Evolutionary conservation across 257 asterid genomes (phyloP).

Genomic region (Asclepias syriaca): DNA sequence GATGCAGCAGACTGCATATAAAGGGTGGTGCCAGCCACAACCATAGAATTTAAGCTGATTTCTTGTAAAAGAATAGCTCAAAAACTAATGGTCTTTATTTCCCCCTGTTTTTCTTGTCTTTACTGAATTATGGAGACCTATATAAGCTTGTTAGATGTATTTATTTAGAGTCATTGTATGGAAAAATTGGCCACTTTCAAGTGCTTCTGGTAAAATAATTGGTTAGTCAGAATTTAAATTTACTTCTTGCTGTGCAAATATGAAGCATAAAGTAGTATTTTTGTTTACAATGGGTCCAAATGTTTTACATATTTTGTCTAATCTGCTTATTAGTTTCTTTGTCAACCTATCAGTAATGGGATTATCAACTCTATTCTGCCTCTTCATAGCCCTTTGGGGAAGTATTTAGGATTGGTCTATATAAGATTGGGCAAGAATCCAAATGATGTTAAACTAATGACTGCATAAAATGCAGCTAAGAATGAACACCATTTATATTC

Average conservation of each 20-base stretch:
- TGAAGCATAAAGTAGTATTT: not conserved
- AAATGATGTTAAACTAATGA: not conserved
- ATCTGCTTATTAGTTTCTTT: not conserved
- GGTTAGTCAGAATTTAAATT: not conserved
- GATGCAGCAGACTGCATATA: too few species aligned
- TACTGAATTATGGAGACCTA: not conserved
- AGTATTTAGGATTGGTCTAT: not conserved
- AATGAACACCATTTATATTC: not conserved
- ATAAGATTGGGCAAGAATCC: not conserved
- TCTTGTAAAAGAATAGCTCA: not conserved
- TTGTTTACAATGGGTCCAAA: not conserved
- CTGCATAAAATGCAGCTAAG: not conserved
- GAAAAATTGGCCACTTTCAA: not conserved
- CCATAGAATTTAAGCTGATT: slow-evolving; percentile 1
- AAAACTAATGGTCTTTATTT: not conserved
- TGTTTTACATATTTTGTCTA: not conserved
- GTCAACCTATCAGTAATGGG: not conserved
- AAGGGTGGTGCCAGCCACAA: not conserved
- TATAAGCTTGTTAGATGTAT: not conserved
- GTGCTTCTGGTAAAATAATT: not conserved
- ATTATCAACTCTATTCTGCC: not conserved
- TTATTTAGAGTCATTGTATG: slow-evolving; percentile 3
- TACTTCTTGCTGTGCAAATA: not conserved
- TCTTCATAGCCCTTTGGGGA: not conserved
- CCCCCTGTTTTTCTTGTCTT: not conserved